Base-by-base conservation (phyloP, 352 stramenopile genomes). In the Aphanomyces cochlioides region DNA sequence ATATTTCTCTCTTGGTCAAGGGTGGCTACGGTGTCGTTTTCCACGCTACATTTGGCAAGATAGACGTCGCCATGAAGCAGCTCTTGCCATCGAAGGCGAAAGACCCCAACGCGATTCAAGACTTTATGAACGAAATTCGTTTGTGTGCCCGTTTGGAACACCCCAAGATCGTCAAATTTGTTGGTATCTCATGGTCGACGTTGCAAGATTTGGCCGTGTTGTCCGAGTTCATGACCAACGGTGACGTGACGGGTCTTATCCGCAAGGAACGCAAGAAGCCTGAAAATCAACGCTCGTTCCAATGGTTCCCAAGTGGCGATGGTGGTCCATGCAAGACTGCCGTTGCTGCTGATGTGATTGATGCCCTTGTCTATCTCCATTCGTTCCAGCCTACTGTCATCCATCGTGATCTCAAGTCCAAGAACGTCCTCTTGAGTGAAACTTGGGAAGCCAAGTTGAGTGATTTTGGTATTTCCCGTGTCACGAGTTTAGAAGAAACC, bases 11-110 rank as follows among this genome's bases (percentile, higher is more conserved):
- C 21, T 73, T 89, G 13, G 84, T 81, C 36, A 83, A 83, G 48
- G 81, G 83, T 72, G 82, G 81, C 0, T 91, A 89, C 56, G 82
- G 83, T 50, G 82, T 90, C 66, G 84, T 92, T 39, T 92, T 82
- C 80, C 73, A 88, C 8, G 84, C 81, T 50, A 66, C 81, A 28
- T 89, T 85, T 74, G 83, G 84, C 74, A 85, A 86, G 58, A 78
- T 85, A 47, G 84, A 85, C 65, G 82, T 92, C 21, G 81, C 81
- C 12, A 84, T 92, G 47, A 90, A 90, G 78, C 68, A 81, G 6
- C 58, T 91, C 7, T 56, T 89, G 21, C 73, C 73, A 28, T 80
- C 85, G 47, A 88, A 90, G 72, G 74, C 76, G 8, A 82, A 83
- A 64, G 61, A 76, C 10, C 74, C 57, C 12, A 65, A 69, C 2